These are phyloP conservation scores for Mycena vitilis DNA, from an alignment of 768 basidiomycete species.

Conservation along the genomic window DNA sequence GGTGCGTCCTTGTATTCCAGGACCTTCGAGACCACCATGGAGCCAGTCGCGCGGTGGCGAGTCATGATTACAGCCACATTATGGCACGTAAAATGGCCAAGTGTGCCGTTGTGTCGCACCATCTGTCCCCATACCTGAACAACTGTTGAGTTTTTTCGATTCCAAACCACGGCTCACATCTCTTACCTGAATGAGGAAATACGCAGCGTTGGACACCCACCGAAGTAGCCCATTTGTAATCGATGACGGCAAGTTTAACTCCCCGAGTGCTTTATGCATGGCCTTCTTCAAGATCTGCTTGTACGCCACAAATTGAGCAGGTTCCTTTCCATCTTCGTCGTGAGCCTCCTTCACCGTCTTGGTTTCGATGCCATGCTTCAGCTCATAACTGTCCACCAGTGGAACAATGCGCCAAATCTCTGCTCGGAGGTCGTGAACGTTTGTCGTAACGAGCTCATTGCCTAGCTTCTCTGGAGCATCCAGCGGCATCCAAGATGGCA, in stretches of 20 bases:
- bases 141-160: not conserved
- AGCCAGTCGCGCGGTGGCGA: constrained; percentile 6
- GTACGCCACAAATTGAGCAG: not conserved
- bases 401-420: too few species aligned
- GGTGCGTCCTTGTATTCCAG: constrained; percentile 21
- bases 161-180: not conserved
- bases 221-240: not conserved
- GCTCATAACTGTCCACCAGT: too few species aligned
- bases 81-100: constrained; percentile 21
- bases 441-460: too few species aligned
- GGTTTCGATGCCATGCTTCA: too few species aligned
- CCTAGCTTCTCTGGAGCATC: too few species aligned
- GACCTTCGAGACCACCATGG: constrained; percentile 4
- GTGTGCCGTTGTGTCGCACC: constrained; percentile 17
- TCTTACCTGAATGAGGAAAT: constrained; percentile 27
- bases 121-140: constrained; percentile 28
- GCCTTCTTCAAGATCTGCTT: not conserved
- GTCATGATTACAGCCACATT: constrained; percentile 1
- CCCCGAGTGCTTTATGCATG: not conserved
- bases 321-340: not conserved
- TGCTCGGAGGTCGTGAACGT: too few species aligned
- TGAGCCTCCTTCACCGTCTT: too few species aligned
- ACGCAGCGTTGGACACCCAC: constrained; percentile 15
- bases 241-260: constrained; percentile 5
- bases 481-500: too few species aligned